phyloP scores from a whole-genome alignment of 257 asterid genomes.

The Solanum chilense region DNA sequence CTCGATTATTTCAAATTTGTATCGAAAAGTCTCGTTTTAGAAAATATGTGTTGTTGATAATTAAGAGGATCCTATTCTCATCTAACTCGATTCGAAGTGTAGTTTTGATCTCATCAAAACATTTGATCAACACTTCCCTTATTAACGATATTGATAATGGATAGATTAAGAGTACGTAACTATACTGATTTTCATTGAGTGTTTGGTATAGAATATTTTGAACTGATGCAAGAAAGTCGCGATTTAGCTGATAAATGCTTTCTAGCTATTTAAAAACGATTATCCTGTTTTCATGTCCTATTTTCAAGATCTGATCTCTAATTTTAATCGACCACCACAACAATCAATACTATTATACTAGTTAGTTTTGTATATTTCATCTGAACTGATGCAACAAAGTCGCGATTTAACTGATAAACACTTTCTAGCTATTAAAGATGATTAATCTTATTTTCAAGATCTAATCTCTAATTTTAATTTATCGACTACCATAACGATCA shows the following conservation, averaged over 20 bases:
- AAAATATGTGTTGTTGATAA: neutral
- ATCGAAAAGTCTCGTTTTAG: neutral
- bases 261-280: neutral
- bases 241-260: neutral
- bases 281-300: neutral
- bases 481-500: neutral
- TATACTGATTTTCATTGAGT: neutral
- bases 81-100: neutral
- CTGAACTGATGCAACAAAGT: neutral
- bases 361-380: neutral
- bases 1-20: neutral
- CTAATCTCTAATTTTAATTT: neutral
- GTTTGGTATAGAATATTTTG: neutral
- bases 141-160: constrained; percentile 8
- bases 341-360: neutral
- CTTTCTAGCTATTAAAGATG: neutral
- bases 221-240: neutral
- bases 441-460: neutral
- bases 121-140: neutral
- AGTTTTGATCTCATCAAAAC: neutral
- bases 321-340: neutral
- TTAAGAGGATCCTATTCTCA: accelerated
- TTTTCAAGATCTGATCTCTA: neutral
- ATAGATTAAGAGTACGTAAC: neutral
- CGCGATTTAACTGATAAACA: neutral